Evolutionary conservation across 345 rosid genomes (phyloP).

Genomic region (Microcos paniculata): DNA sequence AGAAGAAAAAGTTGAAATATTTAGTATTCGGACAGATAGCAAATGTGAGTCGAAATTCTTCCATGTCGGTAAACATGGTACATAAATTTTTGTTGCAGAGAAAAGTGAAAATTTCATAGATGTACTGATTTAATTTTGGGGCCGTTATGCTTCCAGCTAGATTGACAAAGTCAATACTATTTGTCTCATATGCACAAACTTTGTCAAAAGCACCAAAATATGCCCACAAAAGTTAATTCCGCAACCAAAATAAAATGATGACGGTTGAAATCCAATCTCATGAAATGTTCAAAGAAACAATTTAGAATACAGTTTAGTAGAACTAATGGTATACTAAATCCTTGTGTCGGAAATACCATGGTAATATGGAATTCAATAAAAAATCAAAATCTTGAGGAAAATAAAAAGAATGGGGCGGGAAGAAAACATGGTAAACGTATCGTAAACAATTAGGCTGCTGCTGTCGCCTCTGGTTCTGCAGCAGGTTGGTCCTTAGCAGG

Average conservation of each 20-base stretch:
- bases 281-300: not conserved
- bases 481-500: conserved; percentile 27
- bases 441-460: conserved; percentile 28
- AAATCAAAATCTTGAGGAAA: conserved; percentile 9
- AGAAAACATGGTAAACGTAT: not conserved
- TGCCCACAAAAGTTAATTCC: not conserved
- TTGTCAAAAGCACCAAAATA: not conserved
- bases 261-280: not conserved
- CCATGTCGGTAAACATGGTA: too few species aligned
- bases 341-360: not conserved
- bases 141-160: too few species aligned
- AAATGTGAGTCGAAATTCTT: too few species aligned
- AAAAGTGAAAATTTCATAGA: too few species aligned
- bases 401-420: conserved; percentile 20
- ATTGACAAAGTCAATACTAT: too few species aligned
- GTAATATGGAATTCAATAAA: not conserved
- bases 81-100: too few species aligned
- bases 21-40: too few species aligned
- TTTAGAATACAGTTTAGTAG: not conserved
- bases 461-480: conserved; percentile 31
- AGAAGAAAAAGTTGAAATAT: too few species aligned
- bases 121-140: too few species aligned
- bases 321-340: not conserved
- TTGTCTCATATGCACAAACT: not conserved
- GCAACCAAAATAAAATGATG: not conserved